A percentile compares a stretch with the other conserved stretches of the same genome.
Evolutionary conservation across 2,329 filamentous ascomycete genomes (phyloP).

Genomic region (Coniochaeta sp.): DNA sequence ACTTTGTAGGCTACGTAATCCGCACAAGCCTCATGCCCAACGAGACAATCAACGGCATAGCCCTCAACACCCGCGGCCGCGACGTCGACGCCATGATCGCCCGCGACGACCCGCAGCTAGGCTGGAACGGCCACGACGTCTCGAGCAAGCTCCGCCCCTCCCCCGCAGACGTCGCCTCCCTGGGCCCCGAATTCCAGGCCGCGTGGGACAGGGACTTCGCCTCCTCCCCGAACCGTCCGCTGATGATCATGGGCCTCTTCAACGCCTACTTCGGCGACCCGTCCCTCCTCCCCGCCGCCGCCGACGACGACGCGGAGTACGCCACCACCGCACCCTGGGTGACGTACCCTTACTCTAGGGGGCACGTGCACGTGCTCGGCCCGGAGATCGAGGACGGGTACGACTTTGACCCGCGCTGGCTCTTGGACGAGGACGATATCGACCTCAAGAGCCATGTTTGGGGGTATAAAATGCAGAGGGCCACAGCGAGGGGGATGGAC

Average conservation of each 20-base stretch:
- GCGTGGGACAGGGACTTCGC: constrained; percentile 51
- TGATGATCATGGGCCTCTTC: constrained; percentile 30
- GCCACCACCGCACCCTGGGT: constrained; percentile 43
- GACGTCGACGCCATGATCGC: constrained; percentile 36
- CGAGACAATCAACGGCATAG: constrained; percentile 41
- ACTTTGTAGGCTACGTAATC: constrained; percentile 47
- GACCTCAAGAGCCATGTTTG: constrained; percentile 53
- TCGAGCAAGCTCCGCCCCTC: constrained; percentile 48
- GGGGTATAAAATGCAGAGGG: constrained; percentile 57
- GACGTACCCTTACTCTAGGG: constrained; percentile 53
- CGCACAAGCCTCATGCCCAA: constrained; percentile 26
- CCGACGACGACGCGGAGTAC: constrained; percentile 3
- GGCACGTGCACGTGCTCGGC: constrained; percentile 50
- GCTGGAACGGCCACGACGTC: constrained; percentile 53
- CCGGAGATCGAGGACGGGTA: constrained; percentile 31
- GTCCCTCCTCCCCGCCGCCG: constrained; percentile 33
- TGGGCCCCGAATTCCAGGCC: constrained; percentile 45
- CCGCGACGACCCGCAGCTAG: constrained; percentile 40
- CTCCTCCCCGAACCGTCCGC: constrained; percentile 14
- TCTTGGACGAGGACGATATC: constrained; percentile 40
- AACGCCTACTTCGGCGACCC: constrained; percentile 26
- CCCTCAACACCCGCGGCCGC: constrained; percentile 33
- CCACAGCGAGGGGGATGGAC: constrained; percentile 48
- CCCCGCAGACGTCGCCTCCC: constrained; percentile 39
- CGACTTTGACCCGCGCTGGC: constrained; percentile 51